Evolutionary conservation across 2,329 filamentous ascomycete genomes (phyloP), one percentile per base, ranked within the genome.

Genomic region (Aspergillus ochraceoroseus): DNA sequence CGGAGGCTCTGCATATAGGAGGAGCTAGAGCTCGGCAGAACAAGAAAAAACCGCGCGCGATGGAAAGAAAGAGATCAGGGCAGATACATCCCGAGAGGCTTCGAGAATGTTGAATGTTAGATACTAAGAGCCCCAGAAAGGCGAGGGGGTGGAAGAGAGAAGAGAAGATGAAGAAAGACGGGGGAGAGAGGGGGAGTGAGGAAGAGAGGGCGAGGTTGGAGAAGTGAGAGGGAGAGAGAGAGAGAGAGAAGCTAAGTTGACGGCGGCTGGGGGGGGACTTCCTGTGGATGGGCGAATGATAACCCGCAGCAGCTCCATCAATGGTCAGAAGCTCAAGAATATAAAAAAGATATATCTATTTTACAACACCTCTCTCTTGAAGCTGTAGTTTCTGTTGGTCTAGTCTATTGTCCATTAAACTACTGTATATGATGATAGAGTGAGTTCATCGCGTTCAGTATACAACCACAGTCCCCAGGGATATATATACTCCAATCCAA

Each of bases 21-120:
- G 20, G 28, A 40, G 38, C 27, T 40, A 35, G 43, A 49, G 43
- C 46, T 43, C 25, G 38, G 31, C 49, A 52, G 49, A 54, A 57
- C 46, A 53, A n/a, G n/a, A n/a, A 46, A 59, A 53, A 31, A 40
- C 41, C 38, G 44, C 48, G 56, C 55, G 58, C 58, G 57, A 54
- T 54, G 43, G 38, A 44, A 48, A 34, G 43, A 43, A 31, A 26
- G 32, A 34, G 25, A 26, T 19, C 29, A 27, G 43, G 28, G 30
- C 23, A 41, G 28, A 23, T 25, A 40, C 27, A 23, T n/a, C n/a
- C n/a, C n/a, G n/a, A n/a, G n/a, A n/a, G n/a, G n/a, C n/a, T n/a
- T n/a, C n/a, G n/a, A n/a, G n/a, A n/a, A n/a, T n/a, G n/a, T n/a
- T n/a, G n/a, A n/a, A n/a, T n/a, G n/a, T n/a, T n/a, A n/a, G n/a